phyloP scores from a whole-genome alignment of 1,139 yeast species.

The Scheffersomyces illinoinensis region DNA sequence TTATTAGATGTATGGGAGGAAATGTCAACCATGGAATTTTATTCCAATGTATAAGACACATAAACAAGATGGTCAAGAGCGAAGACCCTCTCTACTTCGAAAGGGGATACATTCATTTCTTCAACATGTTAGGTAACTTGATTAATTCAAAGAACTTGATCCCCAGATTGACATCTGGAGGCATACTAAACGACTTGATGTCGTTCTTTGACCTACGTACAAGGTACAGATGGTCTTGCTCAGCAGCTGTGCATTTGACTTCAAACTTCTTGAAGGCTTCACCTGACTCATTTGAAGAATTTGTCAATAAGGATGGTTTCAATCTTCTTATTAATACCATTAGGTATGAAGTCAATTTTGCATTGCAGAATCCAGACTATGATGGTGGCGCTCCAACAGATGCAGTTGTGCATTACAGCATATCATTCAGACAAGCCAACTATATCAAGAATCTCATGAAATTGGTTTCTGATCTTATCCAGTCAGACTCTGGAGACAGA shows the following conservation, averaged over 20 bases:
- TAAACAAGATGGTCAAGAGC: conserved; percentile 48
- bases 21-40: conserved; percentile 84
- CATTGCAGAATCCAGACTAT: conserved; percentile 54
- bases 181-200: conserved; percentile 66
- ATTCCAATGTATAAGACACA: conserved; percentile 68
- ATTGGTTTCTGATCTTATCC: conserved; percentile 64
- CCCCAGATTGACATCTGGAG: conserved; percentile 57
- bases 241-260: conserved; percentile 66
- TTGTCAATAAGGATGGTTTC: conserved; percentile 70
- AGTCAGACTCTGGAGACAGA: conserved; percentile 78
- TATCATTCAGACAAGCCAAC: conserved; percentile 67
- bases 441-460: conserved; percentile 58
- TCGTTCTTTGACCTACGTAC: conserved; percentile 59
- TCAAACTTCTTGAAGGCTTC: conserved; percentile 52
- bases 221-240: conserved; percentile 55
- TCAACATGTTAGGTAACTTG: conserved; percentile 59
- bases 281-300: conserved; percentile 54
- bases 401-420: conserved; percentile 50
- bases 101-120: conserved; percentile 53
- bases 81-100: conserved; percentile 39
- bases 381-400: conserved; percentile 56
- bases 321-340: conserved; percentile 59
- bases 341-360: conserved; percentile 67
- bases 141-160: conserved; percentile 55
- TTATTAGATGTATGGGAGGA: conserved; percentile 83